Evolutionary conservation across 768 basidiomycete genomes (phyloP).

Genomic region (Lactarius vividus): DNA sequence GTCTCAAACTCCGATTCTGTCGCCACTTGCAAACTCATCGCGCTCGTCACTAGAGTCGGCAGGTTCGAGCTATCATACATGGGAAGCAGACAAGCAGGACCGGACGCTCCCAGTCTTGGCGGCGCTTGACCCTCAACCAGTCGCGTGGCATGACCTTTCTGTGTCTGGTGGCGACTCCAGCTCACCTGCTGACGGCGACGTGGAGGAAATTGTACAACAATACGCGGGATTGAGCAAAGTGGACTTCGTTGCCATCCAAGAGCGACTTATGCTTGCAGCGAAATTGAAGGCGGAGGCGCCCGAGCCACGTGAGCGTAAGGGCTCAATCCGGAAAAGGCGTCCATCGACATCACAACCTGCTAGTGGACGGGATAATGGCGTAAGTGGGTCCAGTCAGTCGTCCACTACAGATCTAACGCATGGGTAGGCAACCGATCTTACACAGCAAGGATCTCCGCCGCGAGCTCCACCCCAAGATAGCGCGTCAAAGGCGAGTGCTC

Average conservation of each 20-base stretch:
- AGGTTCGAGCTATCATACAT: slow-evolving; percentile 85
- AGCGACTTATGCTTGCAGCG: slow-evolving; percentile 66
- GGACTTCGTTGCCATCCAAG: slow-evolving; percentile 73
- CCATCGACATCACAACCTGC: slow-evolving; percentile 84
- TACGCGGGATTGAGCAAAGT: slow-evolving; percentile 65
- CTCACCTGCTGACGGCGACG: slow-evolving; percentile 50
- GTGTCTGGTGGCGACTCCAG: slow-evolving; percentile 43
- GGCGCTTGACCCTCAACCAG: slow-evolving; percentile 47
- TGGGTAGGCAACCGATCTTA: slow-evolving; percentile 57
- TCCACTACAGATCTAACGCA: neutral
- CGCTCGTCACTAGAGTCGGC: slow-evolving; percentile 75
- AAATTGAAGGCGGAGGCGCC: slow-evolving; percentile 53
- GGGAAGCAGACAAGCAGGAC: slow-evolving; percentile 59
- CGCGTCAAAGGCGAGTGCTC: slow-evolving; percentile 57
- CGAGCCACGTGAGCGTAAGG: slow-evolving; percentile 59
- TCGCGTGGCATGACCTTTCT: slow-evolving; percentile 63
- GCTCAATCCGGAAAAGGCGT: slow-evolving; percentile 70
- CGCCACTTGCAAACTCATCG: slow-evolving; percentile 70
- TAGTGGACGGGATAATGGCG: slow-evolving; percentile 47
- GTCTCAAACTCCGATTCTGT: slow-evolving; percentile 61
- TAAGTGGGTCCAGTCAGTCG: slow-evolving; percentile 29
- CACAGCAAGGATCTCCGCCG: slow-evolving; percentile 42
- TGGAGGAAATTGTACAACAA: slow-evolving; percentile 63
- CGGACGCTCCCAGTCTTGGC: slow-evolving; percentile 52
- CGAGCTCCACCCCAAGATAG: slow-evolving; percentile 44